phyloP scores from a whole-genome alignment of 768 basidiomycete species.

The Pulveroboletus ravenelii region DNA sequence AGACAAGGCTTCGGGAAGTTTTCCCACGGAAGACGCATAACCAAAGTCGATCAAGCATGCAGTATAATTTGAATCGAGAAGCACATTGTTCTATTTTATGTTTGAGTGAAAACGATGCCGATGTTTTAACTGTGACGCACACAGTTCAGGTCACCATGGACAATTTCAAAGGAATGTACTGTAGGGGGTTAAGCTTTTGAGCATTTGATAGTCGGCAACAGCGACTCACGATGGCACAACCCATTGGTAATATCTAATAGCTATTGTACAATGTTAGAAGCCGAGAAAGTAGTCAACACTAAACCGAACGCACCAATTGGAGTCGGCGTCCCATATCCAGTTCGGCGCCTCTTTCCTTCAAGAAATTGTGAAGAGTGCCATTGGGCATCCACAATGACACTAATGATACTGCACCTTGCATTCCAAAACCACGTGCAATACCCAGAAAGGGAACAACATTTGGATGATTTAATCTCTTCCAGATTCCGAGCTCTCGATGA shows the following conservation, averaged over 20 bases:
- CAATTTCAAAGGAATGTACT: constrained; percentile 16
- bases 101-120: not conserved
- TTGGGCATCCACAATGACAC: constrained; percentile 32
- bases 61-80: constrained; percentile 20
- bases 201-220: not conserved
- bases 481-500: constrained; percentile 28
- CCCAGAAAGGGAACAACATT: constrained; percentile 25
- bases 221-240: no score
- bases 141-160: constrained; percentile 20
- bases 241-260: not conserved
- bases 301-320: constrained; percentile 12
- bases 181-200: not conserved
- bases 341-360: not conserved
- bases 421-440: constrained; percentile 19
- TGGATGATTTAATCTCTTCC: constrained; percentile 22
- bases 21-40: constrained; percentile 23
- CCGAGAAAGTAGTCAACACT: constrained; percentile 4
- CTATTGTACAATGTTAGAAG: constrained; percentile 16
- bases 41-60: constrained; percentile 45
- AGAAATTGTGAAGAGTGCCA: constrained; percentile 18
- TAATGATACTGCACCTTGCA: constrained; percentile 17
- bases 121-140: constrained; percentile 1
- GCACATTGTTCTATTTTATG: constrained; percentile 15
- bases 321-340: constrained; percentile 3
- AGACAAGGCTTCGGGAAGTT: not conserved